phyloP scores from a whole-genome alignment of 768 basidiomycete genomes.

The Suillus subaureus region DNA sequence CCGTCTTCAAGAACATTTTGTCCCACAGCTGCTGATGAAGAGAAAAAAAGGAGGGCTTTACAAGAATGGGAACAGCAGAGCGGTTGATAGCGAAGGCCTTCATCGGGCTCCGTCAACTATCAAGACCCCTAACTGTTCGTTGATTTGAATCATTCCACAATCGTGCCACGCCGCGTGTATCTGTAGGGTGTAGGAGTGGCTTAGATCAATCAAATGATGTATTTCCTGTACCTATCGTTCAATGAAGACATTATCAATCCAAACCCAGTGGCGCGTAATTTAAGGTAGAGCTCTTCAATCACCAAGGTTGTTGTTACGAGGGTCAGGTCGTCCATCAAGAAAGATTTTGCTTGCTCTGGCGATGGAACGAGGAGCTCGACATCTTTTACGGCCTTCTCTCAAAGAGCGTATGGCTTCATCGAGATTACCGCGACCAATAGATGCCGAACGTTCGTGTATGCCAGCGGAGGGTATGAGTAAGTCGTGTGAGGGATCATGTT shows the following conservation, averaged over 20 bases:
- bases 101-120: neutral
- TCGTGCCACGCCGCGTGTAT: neutral
- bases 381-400: conserved; percentile 51
- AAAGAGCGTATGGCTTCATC: conserved; percentile 86
- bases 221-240: neutral
- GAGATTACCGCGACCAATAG: conserved; percentile 75
- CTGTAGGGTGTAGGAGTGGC: neutral
- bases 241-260: neutral
- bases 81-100: neutral
- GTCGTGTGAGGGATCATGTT: conserved; percentile 26
- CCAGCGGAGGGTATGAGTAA: conserved; percentile 42
- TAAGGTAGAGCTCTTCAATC: neutral
- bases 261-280: neutral
- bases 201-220: neutral
- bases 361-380: conserved; percentile 18
- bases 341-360: conserved; percentile 27
- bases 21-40: conserved; percentile 25
- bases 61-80: neutral
- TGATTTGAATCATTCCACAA: neutral
- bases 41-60: neutral
- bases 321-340: conserved; percentile 26
- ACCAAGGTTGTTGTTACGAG: conserved; percentile 5
- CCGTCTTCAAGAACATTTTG: conserved; percentile 23
- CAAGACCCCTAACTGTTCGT: neutral
- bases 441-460: conserved; percentile 44